phyloP scores from a whole-genome alignment of 2,329 filamentous ascomycete species.

The Phialemonium atrogriseum region DNA sequence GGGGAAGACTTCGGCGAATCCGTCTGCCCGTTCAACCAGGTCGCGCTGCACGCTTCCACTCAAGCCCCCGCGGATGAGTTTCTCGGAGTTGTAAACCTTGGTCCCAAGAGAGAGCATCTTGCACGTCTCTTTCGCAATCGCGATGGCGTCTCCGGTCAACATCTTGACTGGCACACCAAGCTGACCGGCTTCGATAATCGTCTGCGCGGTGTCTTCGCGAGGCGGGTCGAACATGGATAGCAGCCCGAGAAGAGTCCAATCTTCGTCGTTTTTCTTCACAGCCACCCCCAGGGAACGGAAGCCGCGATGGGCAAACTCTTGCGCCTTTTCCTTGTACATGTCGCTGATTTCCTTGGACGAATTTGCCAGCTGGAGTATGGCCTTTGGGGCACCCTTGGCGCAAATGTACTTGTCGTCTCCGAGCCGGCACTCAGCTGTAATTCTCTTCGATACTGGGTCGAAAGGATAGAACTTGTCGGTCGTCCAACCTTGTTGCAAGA shows the following conservation, averaged over 20 bases:
- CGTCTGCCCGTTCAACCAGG: slow-evolving; percentile 65
- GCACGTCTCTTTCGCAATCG: slow-evolving; percentile 75
- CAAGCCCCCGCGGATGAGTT: slow-evolving; percentile 68
- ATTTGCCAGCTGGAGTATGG: slow-evolving; percentile 60
- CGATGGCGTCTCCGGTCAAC: slow-evolving; percentile 73
- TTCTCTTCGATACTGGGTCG: slow-evolving; percentile 74
- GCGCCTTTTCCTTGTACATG: slow-evolving; percentile 64
- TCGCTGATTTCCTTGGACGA: slow-evolving; percentile 57
- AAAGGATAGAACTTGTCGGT: slow-evolving; percentile 72
- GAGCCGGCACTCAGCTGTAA: slow-evolving; percentile 61
- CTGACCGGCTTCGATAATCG: slow-evolving; percentile 66
- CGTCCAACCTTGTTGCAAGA: slow-evolving; percentile 65
- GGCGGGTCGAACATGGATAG: slow-evolving; percentile 76
- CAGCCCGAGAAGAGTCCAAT: slow-evolving; percentile 67
- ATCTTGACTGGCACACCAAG: slow-evolving; percentile 74
- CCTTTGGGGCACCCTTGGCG: slow-evolving; percentile 72
- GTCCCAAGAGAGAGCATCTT: slow-evolving; percentile 73
- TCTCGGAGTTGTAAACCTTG: slow-evolving; percentile 75
- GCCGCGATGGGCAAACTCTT: slow-evolving; percentile 69
- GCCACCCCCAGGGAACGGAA: slow-evolving; percentile 75
- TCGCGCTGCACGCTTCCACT: slow-evolving; percentile 66
- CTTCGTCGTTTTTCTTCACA: slow-evolving; percentile 67
- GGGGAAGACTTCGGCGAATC: slow-evolving; percentile 67
- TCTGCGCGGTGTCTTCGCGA: slow-evolving; percentile 71
- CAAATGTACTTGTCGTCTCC: slow-evolving; percentile 64